phyloP scores from a whole-genome alignment of 768 basidiomycete genomes.

The Leccinum truebloodii region DNA sequence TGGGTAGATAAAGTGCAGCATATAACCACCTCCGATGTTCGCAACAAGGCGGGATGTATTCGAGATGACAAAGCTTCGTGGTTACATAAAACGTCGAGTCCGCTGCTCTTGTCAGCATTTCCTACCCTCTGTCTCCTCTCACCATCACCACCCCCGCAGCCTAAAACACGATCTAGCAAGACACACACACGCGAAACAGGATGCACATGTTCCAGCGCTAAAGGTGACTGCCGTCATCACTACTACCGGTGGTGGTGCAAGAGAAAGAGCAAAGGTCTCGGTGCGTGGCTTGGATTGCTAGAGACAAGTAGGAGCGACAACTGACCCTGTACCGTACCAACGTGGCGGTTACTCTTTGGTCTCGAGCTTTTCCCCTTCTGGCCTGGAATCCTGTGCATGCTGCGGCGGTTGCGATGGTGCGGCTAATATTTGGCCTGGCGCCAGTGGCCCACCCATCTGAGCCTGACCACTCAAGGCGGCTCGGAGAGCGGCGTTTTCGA shows the following conservation, averaged over 20 bases:
- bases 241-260: slow-evolving; percentile 16
- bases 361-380: slow-evolving; percentile 32
- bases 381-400: slow-evolving; percentile 22
- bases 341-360: slow-evolving; percentile 23
- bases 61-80: slow-evolving; percentile 36
- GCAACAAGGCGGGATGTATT: background rate
- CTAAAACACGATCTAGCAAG: background rate
- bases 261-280: slow-evolving; percentile 6
- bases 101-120: slow-evolving; percentile 36
- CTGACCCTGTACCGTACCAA: background rate
- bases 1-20: background rate
- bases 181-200: background rate
- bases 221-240: slow-evolving; percentile 2
- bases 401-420: slow-evolving; percentile 24
- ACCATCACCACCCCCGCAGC: slow-evolving; percentile 27
- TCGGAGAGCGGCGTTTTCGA: slow-evolving; percentile 79
- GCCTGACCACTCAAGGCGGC: slow-evolving; percentile 56
- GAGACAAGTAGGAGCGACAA: slow-evolving; percentile 2
- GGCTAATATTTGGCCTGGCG: slow-evolving; percentile 29
- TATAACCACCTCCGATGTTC: background rate
- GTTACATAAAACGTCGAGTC: slow-evolving; percentile 37
- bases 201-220: slow-evolving; percentile 4
- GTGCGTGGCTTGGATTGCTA: slow-evolving; percentile 16
- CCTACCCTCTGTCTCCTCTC: slow-evolving; percentile 34
- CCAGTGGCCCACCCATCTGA: slow-evolving; percentile 35